phyloP scores from a whole-genome alignment of 345 rosid species.

The Rhodamnia rubescens region DNA sequence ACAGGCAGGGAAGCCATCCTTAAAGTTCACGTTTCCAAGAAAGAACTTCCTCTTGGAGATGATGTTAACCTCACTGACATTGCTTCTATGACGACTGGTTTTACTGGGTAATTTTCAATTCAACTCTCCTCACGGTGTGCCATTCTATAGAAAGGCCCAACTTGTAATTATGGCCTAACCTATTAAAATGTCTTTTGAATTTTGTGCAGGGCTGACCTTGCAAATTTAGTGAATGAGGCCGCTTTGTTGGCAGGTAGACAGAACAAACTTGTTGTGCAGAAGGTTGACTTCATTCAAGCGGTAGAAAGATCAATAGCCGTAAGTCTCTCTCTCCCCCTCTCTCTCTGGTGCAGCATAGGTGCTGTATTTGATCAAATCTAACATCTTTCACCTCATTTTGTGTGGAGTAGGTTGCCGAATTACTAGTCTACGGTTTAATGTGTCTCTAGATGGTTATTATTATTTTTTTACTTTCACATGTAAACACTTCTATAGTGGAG shows the following conservation, averaged over 20 bases:
- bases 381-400: neutral
- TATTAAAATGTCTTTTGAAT: neutral
- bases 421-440: neutral
- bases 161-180: neutral
- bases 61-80: conserved; percentile 66
- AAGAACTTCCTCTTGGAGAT: conserved; percentile 72
- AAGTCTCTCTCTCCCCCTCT: conserved; percentile 2
- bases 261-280: conserved; percentile 65
- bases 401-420: neutral
- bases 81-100: conserved; percentile 97
- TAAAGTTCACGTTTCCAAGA: conserved; percentile 71
- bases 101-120: conserved; percentile 58
- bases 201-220: conserved; percentile 85
- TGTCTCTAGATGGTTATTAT: neutral
- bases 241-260: conserved; percentile 93
- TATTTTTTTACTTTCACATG: neutral
- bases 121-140: neutral
- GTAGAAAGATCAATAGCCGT: conserved; percentile 94
- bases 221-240: conserved; percentile 96
- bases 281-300: conserved; percentile 84
- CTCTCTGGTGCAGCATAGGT: neutral
- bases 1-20: conserved; percentile 89
- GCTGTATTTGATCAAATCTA: neutral
- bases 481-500: neutral
- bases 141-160: neutral